Base-by-base conservation (phyloP, 441 rosid species). In the Aleurites moluccanus region DNA sequence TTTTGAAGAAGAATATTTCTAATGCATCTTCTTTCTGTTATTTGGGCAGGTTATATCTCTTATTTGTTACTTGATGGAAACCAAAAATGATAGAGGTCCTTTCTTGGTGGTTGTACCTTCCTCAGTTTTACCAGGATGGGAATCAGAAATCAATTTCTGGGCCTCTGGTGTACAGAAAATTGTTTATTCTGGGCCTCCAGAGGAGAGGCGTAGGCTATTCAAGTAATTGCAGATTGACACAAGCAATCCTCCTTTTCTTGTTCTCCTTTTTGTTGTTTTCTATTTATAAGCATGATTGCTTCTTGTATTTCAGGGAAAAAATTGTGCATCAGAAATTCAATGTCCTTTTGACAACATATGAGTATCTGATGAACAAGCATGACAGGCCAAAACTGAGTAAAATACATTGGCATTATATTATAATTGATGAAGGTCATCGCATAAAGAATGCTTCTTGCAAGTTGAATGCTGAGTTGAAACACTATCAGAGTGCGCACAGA, bases 371-470 rank as follows among this genome's bases (percentile, higher is more conserved):
- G 98, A 94, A 92, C 91, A 94, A 94, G 89, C 97, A 94, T 53
- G 98, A 94, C 82, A 89, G 98, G 78, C 97, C 98, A 72, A 94
- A 94, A 79, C 81, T 92, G 73, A 88, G 97, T 82, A 92, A 94
- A 78, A 70, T 94, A 80, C 92, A 90, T 67, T 94, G 98, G 98
- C 98, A 88, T 77, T 94, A 94, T 80, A 87, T 94, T 74, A 90
- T 94, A 81, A 94, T 94, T 82, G 98, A 94, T 82, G 98, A 94
- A 87, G 97, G 98, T 55, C 98, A 94, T 82, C 94, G 98, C 77
- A 94, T 94, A 64, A 94, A 94, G 84, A 94, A 94, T 88, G 98
- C 98, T 74, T 94, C 98, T 72, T 94, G 98, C 88, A 94, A 94
- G 85, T 85, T 92, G 85, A 94, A 94, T 87, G 97, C 98, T 38